A percentile compares a stretch with the other conserved stretches of the same genome.
phyloP scores from a whole-genome alignment of 2,329 filamentous ascomycete genomes.

The Achaetomium macrosporum region DNA sequence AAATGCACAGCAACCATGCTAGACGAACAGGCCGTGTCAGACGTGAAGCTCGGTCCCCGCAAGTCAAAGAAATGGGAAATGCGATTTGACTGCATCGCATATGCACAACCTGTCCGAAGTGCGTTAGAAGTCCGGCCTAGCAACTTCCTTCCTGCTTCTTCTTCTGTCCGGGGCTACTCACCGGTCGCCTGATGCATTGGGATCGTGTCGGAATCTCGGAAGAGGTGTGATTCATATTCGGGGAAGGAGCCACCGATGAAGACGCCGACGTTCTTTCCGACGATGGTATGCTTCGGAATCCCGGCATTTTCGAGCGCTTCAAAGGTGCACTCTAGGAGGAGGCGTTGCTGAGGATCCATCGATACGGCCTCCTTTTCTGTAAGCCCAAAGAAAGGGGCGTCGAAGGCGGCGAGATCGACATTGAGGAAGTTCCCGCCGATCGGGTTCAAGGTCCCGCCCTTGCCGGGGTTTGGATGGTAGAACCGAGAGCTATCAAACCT shows the following conservation, averaged over 20 bases:
- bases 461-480: conserved; percentile 39
- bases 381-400: conserved; percentile 49
- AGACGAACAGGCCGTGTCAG: conserved; percentile 49
- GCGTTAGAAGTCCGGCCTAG: conserved; percentile 10
- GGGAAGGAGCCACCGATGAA: conserved; percentile 44
- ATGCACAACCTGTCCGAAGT: conserved; percentile 36
- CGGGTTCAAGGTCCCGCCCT: conserved; percentile 36
- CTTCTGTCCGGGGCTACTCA: conserved; percentile 27
- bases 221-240: conserved; percentile 43
- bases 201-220: conserved; percentile 41
- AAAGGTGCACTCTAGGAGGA: conserved; percentile 48
- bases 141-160: not conserved
- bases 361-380: conserved; percentile 45
- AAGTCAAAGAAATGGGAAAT: conserved; percentile 52
- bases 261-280: conserved; percentile 44
- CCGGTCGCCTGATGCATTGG: conserved; percentile 49
- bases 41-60: conserved; percentile 46
- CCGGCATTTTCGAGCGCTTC: conserved; percentile 50
- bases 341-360: conserved; percentile 51
- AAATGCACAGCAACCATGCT: conserved; percentile 45
- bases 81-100: conserved; percentile 49
- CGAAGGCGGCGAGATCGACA: conserved; percentile 42
- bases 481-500: conserved; percentile 39
- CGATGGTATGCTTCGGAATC: conserved; percentile 41
- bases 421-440: conserved; percentile 39